phyloP scores from a whole-genome alignment of 768 basidiomycete genomes.

The Tricholoma bakamatsutake region DNA sequence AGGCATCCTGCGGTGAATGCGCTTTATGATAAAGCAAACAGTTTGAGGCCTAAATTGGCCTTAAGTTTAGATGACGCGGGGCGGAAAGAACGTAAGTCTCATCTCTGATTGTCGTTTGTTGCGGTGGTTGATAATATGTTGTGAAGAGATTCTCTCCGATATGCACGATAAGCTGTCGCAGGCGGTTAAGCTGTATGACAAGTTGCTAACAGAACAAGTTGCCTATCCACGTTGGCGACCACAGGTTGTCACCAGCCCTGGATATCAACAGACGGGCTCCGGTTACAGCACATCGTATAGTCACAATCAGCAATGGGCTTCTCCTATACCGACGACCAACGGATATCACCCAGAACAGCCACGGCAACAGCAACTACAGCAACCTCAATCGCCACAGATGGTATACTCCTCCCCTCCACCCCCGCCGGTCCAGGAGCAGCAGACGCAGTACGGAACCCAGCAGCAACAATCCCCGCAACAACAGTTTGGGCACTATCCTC shows the following conservation, averaged over 20 bases:
- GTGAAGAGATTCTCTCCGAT: constrained; percentile 75
- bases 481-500: background rate
- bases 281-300: constrained; percentile 23
- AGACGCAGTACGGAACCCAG: constrained; percentile 5
- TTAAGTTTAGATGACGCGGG: constrained; percentile 80
- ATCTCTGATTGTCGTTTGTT: background rate
- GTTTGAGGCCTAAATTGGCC: constrained; percentile 74
- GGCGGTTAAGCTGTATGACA: constrained; percentile 89
- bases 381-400: constrained; percentile 18
- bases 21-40: constrained; percentile 77
- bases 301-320: constrained; percentile 26
- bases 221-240: constrained; percentile 63
- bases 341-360: constrained; percentile 5
- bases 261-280: constrained; percentile 26
- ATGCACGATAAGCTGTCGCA: constrained; percentile 95
- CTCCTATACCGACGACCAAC: constrained; percentile 11
- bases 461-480: constrained; percentile 1
- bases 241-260: constrained; percentile 20
- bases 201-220: constrained; percentile 79
- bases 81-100: constrained; percentile 69
- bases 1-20: constrained; percentile 82
- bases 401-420: constrained; percentile 7
- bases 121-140: background rate
- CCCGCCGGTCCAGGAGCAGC: constrained; percentile 2
- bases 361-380: constrained; percentile 10